Evolutionary conservation across 2,329 filamentous ascomycete genomes (phyloP).

Genomic region (Xylariaceae sp.): DNA sequence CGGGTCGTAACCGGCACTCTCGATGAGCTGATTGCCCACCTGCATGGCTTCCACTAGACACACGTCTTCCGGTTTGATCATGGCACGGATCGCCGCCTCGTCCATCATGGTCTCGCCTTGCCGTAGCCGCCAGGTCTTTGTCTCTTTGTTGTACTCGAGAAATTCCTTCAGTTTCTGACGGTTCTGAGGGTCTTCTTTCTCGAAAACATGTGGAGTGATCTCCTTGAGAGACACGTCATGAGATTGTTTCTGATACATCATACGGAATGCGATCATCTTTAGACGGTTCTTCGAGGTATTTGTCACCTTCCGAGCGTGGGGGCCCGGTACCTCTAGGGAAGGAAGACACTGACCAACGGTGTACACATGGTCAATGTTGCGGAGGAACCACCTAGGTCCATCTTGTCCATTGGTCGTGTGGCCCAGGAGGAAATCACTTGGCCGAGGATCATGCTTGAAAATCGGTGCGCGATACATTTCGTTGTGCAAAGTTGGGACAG

Average conservation of each 20-base stretch:
- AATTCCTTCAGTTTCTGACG: slow-evolving; percentile 97
- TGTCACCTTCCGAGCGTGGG: slow-evolving; percentile 90
- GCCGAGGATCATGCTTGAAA: slow-evolving; percentile 76
- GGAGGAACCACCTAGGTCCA: slow-evolving; percentile 78
- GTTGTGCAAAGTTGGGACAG: slow-evolving; percentile 87
- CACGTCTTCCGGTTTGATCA: slow-evolving; percentile 94
- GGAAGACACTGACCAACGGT: slow-evolving; percentile 92
- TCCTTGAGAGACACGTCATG: slow-evolving; percentile 71
- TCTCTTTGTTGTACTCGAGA: slow-evolving; percentile 81
- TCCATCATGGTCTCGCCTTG: slow-evolving; percentile 73
- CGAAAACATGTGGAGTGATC: slow-evolving; percentile 87
- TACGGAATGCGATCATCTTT: slow-evolving; percentile 91
- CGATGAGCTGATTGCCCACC: slow-evolving; percentile 83
- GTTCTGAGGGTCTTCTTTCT: slow-evolving; percentile 92
- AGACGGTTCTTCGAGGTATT: slow-evolving; percentile 95
- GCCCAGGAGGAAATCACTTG: slow-evolving; percentile 81
- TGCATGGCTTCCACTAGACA: slow-evolving; percentile 96
- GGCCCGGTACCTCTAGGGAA: slow-evolving; percentile 85
- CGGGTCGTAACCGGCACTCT: slow-evolving; percentile 81
- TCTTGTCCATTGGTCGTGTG: slow-evolving; percentile 73
- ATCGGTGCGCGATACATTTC: slow-evolving; percentile 93
- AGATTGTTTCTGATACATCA: slow-evolving; percentile 72
- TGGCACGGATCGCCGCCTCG: slow-evolving; percentile 72
- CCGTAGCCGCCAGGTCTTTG: slow-evolving; percentile 80
- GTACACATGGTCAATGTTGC: slow-evolving; percentile 86